Base-by-base conservation (phyloP, 495 filamentous ascomycete genomes). In the Aspergillus mulundensis region DNA sequence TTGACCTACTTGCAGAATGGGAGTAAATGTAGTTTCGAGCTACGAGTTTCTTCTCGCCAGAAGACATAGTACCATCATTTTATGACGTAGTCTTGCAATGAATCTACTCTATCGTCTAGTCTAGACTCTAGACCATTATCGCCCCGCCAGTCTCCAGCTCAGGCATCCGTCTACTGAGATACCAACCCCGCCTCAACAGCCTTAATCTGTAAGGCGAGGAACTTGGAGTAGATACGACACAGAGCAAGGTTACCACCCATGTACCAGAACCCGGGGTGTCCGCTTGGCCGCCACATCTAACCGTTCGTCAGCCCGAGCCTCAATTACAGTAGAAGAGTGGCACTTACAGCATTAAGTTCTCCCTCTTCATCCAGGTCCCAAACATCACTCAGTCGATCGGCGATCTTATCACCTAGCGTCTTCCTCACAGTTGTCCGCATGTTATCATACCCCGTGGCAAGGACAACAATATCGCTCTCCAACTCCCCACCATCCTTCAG, bases 291-390 rank as follows among this genome's bases (percentile, higher is more conserved):
- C 88, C 88, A 95, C 72, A 93, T 88, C 67, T 73, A n/a, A n/a
- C n/a, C n/a, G n/a, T n/a, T n/a, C n/a, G n/a, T n/a, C n/a, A n/a
- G n/a, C n/a, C n/a, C n/a, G n/a, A n/a, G n/a, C n/a, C n/a, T n/a
- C n/a, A n/a, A n/a, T n/a, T n/a, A n/a, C n/a, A n/a, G n/a, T n/a
- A n/a, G n/a, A n/a, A n/a, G n/a, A 49, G 19, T 23, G 48, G 69
- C 51, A 46, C 48, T 50, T 65, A 75, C 71, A 51, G 71, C 76
- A 20, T 75, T 77, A 56, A 84, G 66, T 69, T 94, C 90, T 1
- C 89, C 90, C 61, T 94, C 90, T 36, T 84, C 77, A 58, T 93
- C 83, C 60, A 89, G 80, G 3, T 87, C 89, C 89, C 90, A 95
- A 19, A 93, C 84, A 70, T 89, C 84, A 21, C 76, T 77, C 1